A percentile compares a stretch with the other conserved stretches of the same genome.
Evolutionary conservation across 2,329 filamentous ascomycete genomes (phyloP).

Genomic region (Zopfia rhizophila): DNA sequence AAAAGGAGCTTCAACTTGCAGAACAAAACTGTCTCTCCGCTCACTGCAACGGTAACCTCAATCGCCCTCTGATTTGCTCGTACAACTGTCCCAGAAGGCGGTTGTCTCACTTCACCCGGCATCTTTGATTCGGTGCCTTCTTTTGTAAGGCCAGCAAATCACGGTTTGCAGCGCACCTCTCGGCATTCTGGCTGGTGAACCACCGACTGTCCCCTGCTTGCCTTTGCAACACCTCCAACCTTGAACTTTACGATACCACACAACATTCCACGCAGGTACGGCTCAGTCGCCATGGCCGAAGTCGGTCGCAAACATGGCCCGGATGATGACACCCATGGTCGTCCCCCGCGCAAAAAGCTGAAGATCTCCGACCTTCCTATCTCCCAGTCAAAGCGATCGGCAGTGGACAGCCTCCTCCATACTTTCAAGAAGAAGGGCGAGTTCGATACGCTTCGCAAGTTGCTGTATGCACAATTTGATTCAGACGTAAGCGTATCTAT

Average conservation of each 20-base stretch:
- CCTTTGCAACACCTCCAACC: too few relatives aligned
- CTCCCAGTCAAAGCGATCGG: slow-evolving; percentile 75
- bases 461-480: slow-evolving; percentile 79
- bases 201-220: too few relatives aligned
- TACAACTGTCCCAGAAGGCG: too few relatives aligned
- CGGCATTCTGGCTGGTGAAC: background rate
- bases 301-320: slow-evolving; percentile 42
- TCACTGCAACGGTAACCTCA: too few relatives aligned
- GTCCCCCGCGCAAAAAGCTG: slow-evolving; percentile 65
- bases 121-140: too few relatives aligned
- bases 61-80: too few relatives aligned
- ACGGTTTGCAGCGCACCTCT: background rate
- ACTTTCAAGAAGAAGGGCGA: slow-evolving; percentile 88
- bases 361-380: slow-evolving; percentile 81
- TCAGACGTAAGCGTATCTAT: slow-evolving; percentile 65
- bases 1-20: slow-evolving; percentile 13
- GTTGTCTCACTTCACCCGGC: too few relatives aligned
- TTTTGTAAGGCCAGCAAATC: too few relatives aligned
- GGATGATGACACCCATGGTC: slow-evolving; percentile 40
- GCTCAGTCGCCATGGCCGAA: slow-evolving; percentile 42
- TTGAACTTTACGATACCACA: too few relatives aligned
- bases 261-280: too few relatives aligned
- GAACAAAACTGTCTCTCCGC: too few relatives aligned
- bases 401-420: slow-evolving; percentile 80
- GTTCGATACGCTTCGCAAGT: slow-evolving; percentile 80